Base-by-base conservation (phyloP, 2,329 filamentous ascomycete species). In the Talaromyces sp. region DNA sequence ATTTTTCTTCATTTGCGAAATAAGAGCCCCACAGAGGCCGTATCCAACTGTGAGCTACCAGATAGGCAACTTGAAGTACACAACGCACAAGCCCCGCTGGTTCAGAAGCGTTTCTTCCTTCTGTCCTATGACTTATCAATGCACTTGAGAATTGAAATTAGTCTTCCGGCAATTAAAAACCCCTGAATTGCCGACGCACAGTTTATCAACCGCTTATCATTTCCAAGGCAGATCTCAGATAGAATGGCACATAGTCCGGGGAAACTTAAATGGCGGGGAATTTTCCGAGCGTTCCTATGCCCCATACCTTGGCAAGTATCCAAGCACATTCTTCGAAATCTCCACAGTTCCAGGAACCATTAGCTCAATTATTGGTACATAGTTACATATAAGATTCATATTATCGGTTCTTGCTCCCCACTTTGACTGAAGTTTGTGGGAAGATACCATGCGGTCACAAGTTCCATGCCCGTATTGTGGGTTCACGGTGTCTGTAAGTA, bases 181-280 rank as follows among this genome's bases (percentile, higher is more conserved):
- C 7, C 6, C 29, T 15, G 7, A 56, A 22, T 11, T 56, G 17
- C 51, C 51, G 51, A 34, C n/a, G 19, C 17, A 36, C 1, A 1
- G 17, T 22, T n/a, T n/a, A 15, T 19, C 29, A 19, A 22, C 36
- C 29, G 51, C 29, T 27, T 11, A 22, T 51, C 60, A 2, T 62
- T 54, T 22, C 19, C 17, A 67, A 65, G 25, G 13, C 31, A 45
- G 17, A 40, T 54, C 22, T 13, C 31, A 36, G 34, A 53, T 40
- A 11, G n/a, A 62, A n/a, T n/a, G 45, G 60, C 38, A 53, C 29
- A 36, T 19, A 29, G 31, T 62, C 45, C 60, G 60, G 60, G 47
- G 60, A 62, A 54, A 62, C 47, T 36, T 29, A 36, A 53, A 53
- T 62, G 22, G 51, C 60, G 47, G 47, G 47, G 47, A 62, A 60